Evolutionary conservation across 1,139 yeast genomes (phyloP).

Genomic region (Candida anutae): DNA sequence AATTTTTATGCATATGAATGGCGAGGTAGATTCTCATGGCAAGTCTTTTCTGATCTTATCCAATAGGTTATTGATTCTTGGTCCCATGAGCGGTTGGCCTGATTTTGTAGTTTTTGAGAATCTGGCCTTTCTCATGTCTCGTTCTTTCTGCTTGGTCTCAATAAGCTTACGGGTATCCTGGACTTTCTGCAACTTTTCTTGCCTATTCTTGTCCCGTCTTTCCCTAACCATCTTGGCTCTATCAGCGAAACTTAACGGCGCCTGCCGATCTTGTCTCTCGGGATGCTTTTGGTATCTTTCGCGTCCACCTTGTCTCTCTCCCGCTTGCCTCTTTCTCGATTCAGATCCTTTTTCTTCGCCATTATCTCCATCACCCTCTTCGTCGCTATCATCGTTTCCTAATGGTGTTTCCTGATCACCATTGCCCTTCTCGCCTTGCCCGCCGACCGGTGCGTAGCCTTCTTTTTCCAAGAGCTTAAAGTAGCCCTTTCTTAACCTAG

Average conservation of each 20-base stretch:
- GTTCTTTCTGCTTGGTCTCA: conserved; percentile 10
- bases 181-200: conserved; percentile 15
- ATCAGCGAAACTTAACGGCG: conserved; percentile 32
- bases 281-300: conserved; percentile 2
- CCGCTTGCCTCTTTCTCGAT: conserved; percentile 1
- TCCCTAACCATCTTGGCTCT: conserved; percentile 34
- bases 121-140: conserved; percentile 44
- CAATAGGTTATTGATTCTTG: conserved; percentile 69
- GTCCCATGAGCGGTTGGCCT: conserved; percentile 92
- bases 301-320: conserved; percentile 3
- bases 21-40: conserved; percentile 2
- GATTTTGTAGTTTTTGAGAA: conserved; percentile 53
- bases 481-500: conserved; percentile 77
- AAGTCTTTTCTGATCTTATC: conserved; percentile 62
- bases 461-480: conserved; percentile 74
- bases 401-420: conserved; percentile 2
- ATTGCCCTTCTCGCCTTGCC: conserved; percentile 2
- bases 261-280: conserved; percentile 2
- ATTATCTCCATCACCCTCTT: conserved; percentile 15
- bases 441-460: conserved; percentile 33
- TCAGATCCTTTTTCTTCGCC: conserved; percentile 13
- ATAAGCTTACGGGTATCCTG: conserved; percentile 11
- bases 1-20: neutral
- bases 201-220: conserved; percentile 19
- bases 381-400: conserved; percentile 18